Percentiles rank a stretch among this genome's conserved stretches.
Evolutionary conservation across 2,329 filamentous ascomycete genomes (phyloP).

Genomic region (Apiospora rasikravindrae): DNA sequence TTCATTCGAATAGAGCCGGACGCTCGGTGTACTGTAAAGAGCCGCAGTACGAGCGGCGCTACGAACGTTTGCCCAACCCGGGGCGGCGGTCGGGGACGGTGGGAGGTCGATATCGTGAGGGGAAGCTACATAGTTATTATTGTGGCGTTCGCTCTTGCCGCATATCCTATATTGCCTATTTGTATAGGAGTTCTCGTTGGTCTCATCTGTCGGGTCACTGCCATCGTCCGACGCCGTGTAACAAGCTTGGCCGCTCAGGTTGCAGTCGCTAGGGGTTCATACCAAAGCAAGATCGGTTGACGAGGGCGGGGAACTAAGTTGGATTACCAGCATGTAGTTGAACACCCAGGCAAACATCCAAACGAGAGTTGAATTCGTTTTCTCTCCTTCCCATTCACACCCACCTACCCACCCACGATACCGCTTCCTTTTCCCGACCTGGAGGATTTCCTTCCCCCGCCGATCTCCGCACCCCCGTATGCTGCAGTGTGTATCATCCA

Average conservation of each 20-base stretch:
- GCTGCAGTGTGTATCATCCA: neutral
- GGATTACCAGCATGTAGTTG: neutral
- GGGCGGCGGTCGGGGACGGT: neutral
- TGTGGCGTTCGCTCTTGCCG: conserved; percentile 10
- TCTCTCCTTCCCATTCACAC: neutral
- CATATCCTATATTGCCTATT: conserved; percentile 9
- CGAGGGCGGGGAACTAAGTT: neutral
- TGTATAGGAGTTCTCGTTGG: conserved; percentile 7
- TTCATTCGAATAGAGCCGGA: neutral
- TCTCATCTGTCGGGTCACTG: conserved; percentile 8
- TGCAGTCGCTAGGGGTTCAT: neutral
- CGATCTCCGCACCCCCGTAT: conserved; percentile 15
- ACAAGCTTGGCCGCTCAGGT: neutral
- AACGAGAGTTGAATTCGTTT: neutral
- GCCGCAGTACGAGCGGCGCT: neutral
- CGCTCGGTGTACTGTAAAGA: neutral
- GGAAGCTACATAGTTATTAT: neutral
- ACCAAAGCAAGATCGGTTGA: neutral
- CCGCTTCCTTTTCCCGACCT: neutral
- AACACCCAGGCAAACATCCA: neutral
- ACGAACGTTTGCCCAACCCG: neutral
- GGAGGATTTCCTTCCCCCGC: neutral
- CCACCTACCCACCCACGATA: neutral
- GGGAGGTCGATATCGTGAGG: neutral
- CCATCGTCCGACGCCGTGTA: conserved; percentile 9